Evolutionary conservation across 1,139 yeast species (phyloP).

Genomic region (Zygosaccharomyces sapae): DNA sequence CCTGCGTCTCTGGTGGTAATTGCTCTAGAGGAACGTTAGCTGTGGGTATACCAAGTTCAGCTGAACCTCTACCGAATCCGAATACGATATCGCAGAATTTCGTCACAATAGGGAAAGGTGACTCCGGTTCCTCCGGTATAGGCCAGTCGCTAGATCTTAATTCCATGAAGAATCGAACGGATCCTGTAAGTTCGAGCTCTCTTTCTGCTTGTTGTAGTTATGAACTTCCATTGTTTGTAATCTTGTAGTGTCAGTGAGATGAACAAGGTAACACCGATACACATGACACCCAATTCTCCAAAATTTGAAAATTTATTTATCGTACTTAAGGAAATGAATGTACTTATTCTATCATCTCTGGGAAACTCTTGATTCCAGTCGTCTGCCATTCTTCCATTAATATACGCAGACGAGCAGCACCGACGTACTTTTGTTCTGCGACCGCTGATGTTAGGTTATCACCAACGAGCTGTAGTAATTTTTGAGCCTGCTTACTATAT

Average conservation of each 20-base stretch:
- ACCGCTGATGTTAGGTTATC: constrained; percentile 50
- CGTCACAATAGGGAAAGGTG: constrained; percentile 66
- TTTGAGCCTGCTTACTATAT: constrained; percentile 68
- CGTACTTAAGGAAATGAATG: neutral
- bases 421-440: constrained; percentile 54
- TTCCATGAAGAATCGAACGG: neutral
- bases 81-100: constrained; percentile 56
- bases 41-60: constrained; percentile 92
- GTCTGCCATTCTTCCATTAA: constrained; percentile 73
- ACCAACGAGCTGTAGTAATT: constrained; percentile 49
- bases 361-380: constrained; percentile 47
- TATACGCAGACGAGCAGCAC: constrained; percentile 70
- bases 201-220: too few relatives aligned
- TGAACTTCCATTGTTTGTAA: neutral
- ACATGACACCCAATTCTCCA: constrained; percentile 3
- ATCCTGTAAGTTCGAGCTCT: neutral
- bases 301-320: neutral
- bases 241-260: neutral
- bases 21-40: constrained; percentile 77
- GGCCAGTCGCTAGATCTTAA: constrained; percentile 19
- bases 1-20: constrained; percentile 40
- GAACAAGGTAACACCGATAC: neutral
- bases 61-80: constrained; percentile 94
- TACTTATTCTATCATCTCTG: constrained; percentile 46
- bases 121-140: constrained; percentile 47